Percentiles rank a stretch among this genome's conserved stretches.
Conservation (phyloP, 257 asterid genomes). For the Plantago ovata region DNA sequence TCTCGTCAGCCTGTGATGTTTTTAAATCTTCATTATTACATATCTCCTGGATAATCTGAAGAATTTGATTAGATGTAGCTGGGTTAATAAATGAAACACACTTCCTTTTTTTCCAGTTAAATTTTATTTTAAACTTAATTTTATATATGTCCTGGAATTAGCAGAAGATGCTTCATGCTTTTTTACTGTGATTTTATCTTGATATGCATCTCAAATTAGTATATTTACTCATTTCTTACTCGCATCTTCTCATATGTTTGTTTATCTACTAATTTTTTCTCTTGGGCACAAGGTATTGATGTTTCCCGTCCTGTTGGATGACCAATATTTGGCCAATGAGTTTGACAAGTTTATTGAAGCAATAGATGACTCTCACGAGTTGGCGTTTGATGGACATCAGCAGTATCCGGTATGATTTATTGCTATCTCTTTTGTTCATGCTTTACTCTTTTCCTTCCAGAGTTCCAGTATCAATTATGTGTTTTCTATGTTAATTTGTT, state of each 20-base stretch:
- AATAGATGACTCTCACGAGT: constrained; percentile 78
- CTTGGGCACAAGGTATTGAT: constrained; percentile 62
- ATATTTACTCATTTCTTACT: not conserved
- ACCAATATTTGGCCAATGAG: constrained; percentile 59
- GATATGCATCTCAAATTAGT: too few species aligned
- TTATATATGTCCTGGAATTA: too few species aligned
- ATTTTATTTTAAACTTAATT: too few species aligned
- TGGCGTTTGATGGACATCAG: constrained; percentile 81
- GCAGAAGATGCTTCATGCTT: too few species aligned
- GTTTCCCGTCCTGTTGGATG: constrained; percentile 87
- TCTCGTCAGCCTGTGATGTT: too few species aligned
- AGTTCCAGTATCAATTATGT: constrained; percentile 2
- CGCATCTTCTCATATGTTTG: not conserved
- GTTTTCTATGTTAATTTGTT: constrained; percentile 20
- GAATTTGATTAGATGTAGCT: too few species aligned
- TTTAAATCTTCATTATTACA: too few species aligned
- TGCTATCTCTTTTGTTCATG: constrained; percentile 13
- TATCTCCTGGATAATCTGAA: too few species aligned
- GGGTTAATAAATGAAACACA: too few species aligned
- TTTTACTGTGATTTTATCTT: too few species aligned
- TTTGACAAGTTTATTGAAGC: constrained; percentile 85
- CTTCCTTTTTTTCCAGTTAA: too few species aligned
- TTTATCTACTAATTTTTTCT: not conserved
- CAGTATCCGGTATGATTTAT: constrained; percentile 75
- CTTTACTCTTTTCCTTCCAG: constrained; percentile 9